These are phyloP conservation scores for Dactylellina parvicollis DNA, from an alignment of 2,329 filamentous ascomycete species.

Conservation along the genomic window DNA sequence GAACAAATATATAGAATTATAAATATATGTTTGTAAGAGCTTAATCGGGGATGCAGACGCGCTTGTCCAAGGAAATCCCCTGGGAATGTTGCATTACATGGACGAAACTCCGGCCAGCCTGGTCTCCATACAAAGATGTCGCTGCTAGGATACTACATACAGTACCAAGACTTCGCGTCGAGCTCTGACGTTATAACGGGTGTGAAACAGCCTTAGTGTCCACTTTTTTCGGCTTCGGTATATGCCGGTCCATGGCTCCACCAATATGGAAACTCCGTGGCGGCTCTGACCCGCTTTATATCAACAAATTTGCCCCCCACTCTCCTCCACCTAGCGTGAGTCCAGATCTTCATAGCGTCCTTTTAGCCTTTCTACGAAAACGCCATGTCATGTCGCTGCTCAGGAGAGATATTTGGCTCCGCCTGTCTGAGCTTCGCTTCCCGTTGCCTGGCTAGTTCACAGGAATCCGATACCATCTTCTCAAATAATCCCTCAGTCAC, in stretches of 20 bases:
- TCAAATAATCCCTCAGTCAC: slow-evolving; percentile 37
- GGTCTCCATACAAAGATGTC: not conserved
- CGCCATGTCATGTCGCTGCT: not conserved
- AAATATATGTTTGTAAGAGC: not conserved
- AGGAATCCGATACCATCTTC: slow-evolving; percentile 42
- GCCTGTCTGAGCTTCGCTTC: not conserved
- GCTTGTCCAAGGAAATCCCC: not conserved
- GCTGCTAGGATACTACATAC: not conserved
- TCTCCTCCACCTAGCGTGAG: not conserved
- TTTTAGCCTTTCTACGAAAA: not conserved
- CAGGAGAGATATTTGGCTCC: slow-evolving; percentile 1
- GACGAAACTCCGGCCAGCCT: not conserved
- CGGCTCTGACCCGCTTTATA: not conserved
- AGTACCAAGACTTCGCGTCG: not conserved
- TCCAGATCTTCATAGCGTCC: not conserved
- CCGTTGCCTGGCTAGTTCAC: slow-evolving; percentile 24
- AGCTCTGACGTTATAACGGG: not conserved
- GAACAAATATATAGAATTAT: not conserved
- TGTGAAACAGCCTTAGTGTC: not conserved
- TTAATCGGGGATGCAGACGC: not conserved
- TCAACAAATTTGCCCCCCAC: not conserved
- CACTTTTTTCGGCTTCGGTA: not conserved
- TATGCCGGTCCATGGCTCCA: not conserved
- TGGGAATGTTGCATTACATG: slow-evolving; percentile 2
- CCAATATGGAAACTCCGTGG: not conserved